Evolutionary conservation across 2,329 filamentous ascomycete species (phyloP), one percentile per base, ranked within the genome.

Genomic region (Aplosporella prunicola): DNA sequence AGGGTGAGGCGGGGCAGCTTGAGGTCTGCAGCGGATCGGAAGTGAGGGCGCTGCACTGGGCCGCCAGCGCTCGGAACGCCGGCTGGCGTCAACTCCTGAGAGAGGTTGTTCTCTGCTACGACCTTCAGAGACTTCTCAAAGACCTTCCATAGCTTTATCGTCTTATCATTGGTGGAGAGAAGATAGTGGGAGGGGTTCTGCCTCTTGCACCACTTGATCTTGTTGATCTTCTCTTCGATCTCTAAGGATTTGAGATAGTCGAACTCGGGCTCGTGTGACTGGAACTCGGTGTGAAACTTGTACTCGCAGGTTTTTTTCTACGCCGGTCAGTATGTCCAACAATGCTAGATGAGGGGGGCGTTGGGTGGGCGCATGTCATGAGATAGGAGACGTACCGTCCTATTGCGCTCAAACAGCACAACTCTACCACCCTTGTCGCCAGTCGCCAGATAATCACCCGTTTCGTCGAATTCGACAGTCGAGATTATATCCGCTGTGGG

Each of bases 281-380:
- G 91, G 55, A 98, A 98, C 60, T 98, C 91, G 62, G 91, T 98
- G 64, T 98, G 91, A 63, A 98, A 98, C 64, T 96, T 98, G 74
- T 98, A 98, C 66, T 98, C 91, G 76, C 91, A 98, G 34, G 91
- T 96, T 78, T 96, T 98, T 79, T 98, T 96, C 88, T 95, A 57
- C 44, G 28, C 17, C 18, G 14, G 16, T 48, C 32, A 41, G 32
- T 31, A n/a, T n/a, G n/a, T n/a, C n/a, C n/a, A n/a, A n/a, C n/a
- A n/a, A n/a, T n/a, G n/a, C n/a, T n/a, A 32, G 17, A 18, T 25
- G 25, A 23, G 28, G 25, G 23, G 18, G 30, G 16, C 32, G 26
- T 20, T 38, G 20, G 15, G 33, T 30, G 39, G 23, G 28, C 28
- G 16, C 16, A 20, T 11, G 23, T 30, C 18, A 28, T 38, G 9